phyloP scores from a whole-genome alignment of 31 red algal genomes.

The Endocladia muricata region DNA sequence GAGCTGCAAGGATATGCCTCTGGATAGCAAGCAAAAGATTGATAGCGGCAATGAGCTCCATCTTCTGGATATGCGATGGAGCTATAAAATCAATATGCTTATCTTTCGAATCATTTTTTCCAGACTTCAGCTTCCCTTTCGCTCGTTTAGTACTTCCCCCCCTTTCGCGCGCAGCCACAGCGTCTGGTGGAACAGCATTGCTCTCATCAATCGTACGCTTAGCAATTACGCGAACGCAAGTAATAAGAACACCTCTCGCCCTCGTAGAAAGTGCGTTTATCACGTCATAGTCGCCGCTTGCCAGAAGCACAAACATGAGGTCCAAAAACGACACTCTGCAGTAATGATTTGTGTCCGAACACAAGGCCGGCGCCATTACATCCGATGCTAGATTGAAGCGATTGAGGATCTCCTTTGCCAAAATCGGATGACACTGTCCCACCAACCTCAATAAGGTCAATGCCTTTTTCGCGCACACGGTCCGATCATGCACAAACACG shows the following conservation, averaged over 20 bases:
- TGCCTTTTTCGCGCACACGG: slow-evolving; percentile 31
- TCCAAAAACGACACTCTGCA: slow-evolving; percentile 40
- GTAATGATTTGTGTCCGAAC: slow-evolving; percentile 24
- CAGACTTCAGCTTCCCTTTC: background rate
- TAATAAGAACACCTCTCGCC: slow-evolving; percentile 14
- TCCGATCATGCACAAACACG: slow-evolving; percentile 17
- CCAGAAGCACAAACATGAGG: slow-evolving; percentile 27
- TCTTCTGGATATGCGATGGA: slow-evolving; percentile 36
- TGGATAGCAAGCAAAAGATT: slow-evolving; percentile 16
- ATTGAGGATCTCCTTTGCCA: slow-evolving; percentile 59
- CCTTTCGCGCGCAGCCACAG: background rate
- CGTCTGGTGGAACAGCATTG: background rate
- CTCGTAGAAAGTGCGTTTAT: slow-evolving; percentile 15
- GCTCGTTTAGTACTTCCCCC: background rate
- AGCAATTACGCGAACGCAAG: slow-evolving; percentile 18
- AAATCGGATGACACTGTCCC: slow-evolving; percentile 21
- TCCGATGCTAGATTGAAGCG: slow-evolving; percentile 23
- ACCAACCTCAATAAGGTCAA: slow-evolving; percentile 20
- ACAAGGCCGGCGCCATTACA: slow-evolving; percentile 4
- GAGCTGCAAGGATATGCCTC: slow-evolving; percentile 5
- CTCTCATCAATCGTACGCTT: slow-evolving; percentile 8
- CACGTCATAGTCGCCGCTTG: slow-evolving; percentile 28
- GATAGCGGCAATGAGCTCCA: slow-evolving; percentile 34
- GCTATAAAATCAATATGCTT: background rate
- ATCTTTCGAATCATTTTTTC: no score